A percentile compares a stretch with the other conserved stretches of the same genome.
Evolutionary conservation across 139 green algal species (phyloP).

Genomic region (Chlorella sp.): DNA sequence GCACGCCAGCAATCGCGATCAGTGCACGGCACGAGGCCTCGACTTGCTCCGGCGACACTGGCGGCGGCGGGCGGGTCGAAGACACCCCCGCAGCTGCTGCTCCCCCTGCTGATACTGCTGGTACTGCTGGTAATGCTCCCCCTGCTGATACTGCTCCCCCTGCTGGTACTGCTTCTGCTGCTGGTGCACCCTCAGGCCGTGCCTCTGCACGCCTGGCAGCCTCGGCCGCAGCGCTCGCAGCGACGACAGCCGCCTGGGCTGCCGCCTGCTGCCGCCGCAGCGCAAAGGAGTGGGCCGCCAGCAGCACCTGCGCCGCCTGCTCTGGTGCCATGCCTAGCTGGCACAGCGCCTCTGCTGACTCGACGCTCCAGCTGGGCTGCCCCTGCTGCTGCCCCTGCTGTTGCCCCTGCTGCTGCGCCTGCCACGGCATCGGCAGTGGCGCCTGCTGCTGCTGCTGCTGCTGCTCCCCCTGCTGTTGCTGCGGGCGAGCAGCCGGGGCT

Average conservation of each 20-base stretch:
- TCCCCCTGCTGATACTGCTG: background rate
- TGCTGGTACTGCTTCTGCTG: background rate
- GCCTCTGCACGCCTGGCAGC: background rate
- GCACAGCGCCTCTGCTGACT: conserved; percentile 17
- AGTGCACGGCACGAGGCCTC: background rate
- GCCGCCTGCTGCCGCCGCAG: background rate
- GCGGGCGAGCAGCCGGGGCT: background rate
- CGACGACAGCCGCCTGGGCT: background rate
- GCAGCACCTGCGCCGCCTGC: background rate
- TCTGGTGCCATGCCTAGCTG: background rate
- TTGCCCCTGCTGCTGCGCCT: background rate
- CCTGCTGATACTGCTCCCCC: background rate
- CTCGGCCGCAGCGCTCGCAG: background rate
- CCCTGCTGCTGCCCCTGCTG: background rate
- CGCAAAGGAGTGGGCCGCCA: background rate
- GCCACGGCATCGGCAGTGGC: too few relatives aligned
- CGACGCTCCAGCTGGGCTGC: background rate
- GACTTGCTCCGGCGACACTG: background rate
- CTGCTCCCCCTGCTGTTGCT: background rate
- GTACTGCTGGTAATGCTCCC: background rate
- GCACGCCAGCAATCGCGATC: background rate
- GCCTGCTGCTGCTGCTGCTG: background rate
- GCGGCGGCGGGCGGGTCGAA: background rate
- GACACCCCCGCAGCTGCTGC: background rate
- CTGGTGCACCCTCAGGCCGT: background rate